These are phyloP conservation scores for Boletellus ananas DNA, from an alignment of 768 basidiomycete genomes.

Conservation along the genomic window DNA sequence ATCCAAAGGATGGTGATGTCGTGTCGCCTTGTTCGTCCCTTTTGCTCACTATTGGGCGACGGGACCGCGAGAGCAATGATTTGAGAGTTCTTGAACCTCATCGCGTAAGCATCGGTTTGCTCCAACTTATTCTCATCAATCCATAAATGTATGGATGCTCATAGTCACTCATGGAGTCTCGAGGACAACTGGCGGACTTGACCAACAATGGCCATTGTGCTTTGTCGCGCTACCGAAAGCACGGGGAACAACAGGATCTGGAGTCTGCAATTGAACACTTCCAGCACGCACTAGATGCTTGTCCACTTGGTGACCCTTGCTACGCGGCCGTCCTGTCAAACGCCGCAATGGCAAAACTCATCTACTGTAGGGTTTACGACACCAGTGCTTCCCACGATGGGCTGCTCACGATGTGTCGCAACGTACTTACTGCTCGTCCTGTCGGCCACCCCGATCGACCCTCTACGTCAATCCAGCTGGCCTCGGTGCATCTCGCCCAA, in stretches of 20 bases:
- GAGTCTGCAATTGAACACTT: neutral
- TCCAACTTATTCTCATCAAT: too few species aligned
- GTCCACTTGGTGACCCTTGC: neutral
- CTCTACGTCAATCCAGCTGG: neutral
- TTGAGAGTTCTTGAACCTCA: too few species aligned
- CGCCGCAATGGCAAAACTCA: neutral
- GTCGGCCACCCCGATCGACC: neutral
- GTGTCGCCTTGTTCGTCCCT: too few species aligned
- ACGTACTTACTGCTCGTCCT: neutral
- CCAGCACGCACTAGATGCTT: neutral
- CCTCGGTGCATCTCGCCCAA: neutral
- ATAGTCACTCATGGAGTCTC: too few species aligned
- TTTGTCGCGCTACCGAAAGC: too few species aligned
- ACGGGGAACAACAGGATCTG: neutral
- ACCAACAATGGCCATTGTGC: too few species aligned
- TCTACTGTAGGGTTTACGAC: neutral
- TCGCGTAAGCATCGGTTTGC: too few species aligned
- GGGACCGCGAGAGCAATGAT: too few species aligned
- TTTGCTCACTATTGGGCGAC: too few species aligned
- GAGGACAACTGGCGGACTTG: too few species aligned
- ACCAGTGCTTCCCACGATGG: neutral
- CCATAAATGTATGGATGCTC: too few species aligned
- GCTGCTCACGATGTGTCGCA: neutral
- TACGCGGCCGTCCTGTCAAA: neutral
- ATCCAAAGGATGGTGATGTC: too few species aligned